These are phyloP conservation scores for Argentina anserina DNA, from an alignment of 306 rosid genomes.

Conservation along the genomic window DNA sequence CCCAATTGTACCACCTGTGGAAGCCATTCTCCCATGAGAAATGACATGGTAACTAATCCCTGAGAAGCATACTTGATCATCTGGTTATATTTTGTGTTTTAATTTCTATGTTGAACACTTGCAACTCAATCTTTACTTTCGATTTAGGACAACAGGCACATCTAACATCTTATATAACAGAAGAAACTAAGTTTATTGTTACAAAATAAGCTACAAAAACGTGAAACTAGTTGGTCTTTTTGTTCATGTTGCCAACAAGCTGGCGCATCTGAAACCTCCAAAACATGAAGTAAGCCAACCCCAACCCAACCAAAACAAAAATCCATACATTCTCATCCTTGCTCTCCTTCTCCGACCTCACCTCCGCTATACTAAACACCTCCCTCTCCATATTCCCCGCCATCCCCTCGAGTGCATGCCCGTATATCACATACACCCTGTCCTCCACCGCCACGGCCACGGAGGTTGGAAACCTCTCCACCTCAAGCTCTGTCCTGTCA, in stretches of 20 bases:
- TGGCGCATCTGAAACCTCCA: slow-evolving; percentile 83
- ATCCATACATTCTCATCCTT: slow-evolving; percentile 56
- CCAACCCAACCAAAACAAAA: slow-evolving; percentile 60
- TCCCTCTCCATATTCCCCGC: slow-evolving; percentile 46
- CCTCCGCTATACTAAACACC: slow-evolving; percentile 56
- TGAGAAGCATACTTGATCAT: not conserved
- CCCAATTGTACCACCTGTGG: slow-evolving; percentile 9
- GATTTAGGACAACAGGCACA: not conserved
- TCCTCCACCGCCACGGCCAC: slow-evolving; percentile 42
- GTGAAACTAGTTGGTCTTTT: slow-evolving; percentile 44
- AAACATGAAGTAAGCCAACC: slow-evolving; percentile 55
- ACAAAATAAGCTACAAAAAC: not conserved
- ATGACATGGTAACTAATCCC: not conserved
- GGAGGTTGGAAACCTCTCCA: slow-evolving; percentile 55
- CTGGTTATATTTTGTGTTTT: not conserved
- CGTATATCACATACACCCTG: slow-evolving; percentile 60
- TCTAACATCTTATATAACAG: not conserved
- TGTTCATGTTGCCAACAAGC: slow-evolving; percentile 45
- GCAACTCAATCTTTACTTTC: not conserved
- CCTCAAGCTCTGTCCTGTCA: slow-evolving; percentile 61
- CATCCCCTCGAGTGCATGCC: slow-evolving; percentile 45
- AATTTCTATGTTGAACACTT: not conserved
- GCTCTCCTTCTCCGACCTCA: slow-evolving; percentile 44
- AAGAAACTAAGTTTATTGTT: not conserved
- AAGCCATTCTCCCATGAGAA: slow-evolving; percentile 20